Evolutionary conservation across 2,329 filamentous ascomycete species (phyloP).

Genomic region (Pyricularia sp.): DNA sequence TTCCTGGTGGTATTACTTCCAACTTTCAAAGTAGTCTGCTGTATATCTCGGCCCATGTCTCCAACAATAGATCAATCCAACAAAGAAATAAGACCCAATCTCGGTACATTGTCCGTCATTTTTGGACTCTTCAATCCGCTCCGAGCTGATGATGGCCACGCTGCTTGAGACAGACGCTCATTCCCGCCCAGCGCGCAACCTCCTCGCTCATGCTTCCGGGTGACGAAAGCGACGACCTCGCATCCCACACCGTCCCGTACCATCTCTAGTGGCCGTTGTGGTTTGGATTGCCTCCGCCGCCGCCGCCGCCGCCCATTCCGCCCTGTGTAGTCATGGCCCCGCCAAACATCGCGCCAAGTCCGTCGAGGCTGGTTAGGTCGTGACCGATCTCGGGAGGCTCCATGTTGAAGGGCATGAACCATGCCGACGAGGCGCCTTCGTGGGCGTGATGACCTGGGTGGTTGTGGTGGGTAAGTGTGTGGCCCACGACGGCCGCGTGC

Average conservation of each 20-base stretch:
- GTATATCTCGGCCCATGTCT: background rate
- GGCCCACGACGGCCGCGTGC: constrained; percentile 15
- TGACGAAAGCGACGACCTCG: background rate
- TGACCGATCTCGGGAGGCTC: constrained; percentile 59
- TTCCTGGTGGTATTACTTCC: background rate
- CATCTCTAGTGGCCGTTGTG: constrained; percentile 6
- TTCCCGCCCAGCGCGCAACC: background rate
- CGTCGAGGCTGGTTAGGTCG: constrained; percentile 36
- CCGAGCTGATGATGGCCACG: background rate
- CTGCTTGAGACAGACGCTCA: background rate
- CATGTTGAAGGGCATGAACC: constrained; percentile 92
- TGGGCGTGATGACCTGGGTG: constrained; percentile 15
- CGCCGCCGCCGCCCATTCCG: constrained; percentile 17
- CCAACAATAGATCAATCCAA: background rate
- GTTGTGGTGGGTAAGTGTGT: background rate
- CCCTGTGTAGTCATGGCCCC: constrained; percentile 7
- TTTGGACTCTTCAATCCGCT: background rate
- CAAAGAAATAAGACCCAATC: background rate
- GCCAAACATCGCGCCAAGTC: constrained; percentile 39
- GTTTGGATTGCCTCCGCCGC: constrained; percentile 20
- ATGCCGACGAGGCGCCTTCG: constrained; percentile 53
- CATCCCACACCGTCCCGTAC: background rate
- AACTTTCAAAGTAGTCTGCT: background rate
- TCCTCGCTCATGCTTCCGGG: background rate
- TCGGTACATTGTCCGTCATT: background rate